Evolutionary conservation across 257 asterid genomes (phyloP), one percentile per base, ranked within the genome.

Genomic region (Paraleonurus japonicus): DNA sequence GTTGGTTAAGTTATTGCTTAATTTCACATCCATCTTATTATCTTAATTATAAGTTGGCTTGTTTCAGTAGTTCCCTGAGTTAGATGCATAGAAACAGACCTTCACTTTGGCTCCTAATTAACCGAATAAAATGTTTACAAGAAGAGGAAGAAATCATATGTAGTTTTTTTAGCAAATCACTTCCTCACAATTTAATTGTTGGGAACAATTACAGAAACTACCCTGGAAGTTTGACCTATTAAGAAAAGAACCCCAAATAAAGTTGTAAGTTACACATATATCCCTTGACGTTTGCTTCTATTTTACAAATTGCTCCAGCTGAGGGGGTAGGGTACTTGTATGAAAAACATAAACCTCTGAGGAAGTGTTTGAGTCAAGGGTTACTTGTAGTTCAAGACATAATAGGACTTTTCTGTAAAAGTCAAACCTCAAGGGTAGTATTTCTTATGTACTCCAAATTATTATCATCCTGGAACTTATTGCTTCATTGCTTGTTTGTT

Each of bases 21-120:
- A 16, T 67, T 27, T 37, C 45, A 3, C 45, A 8, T 45, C 57
- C 43, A 61, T 11, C 41, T 68, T 12, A 17, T 22, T 47, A n/a
- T 47, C 22, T 47, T n/a, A 47, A n/a, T 69, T 61, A 30, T 53
- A 45, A 54, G 17, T 35, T 67, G 47, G 27, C 47, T 59, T 67
- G 45, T 48, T 28, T 48, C 13, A 12, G 35, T 68, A 35, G 68
- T 30, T 67, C 6, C n/a, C 20, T 7, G 26, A 7, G 66, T 61
- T 68, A 24, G 61, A 28, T 57, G 64, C 53, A 37, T 17, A 57
- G 7, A 41, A 58, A 57, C 23, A 23, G 59, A 50, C 65, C 54
- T 57, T 43, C 7, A 54, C 17, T 54, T 39, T n/a, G 67, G 41
- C 19, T 45, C 30, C n/a, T 28, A 39, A 16, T 27, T 24, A 55